A percentile compares a stretch with the other conserved stretches of the same genome.
phyloP scores from a whole-genome alignment of 2,329 filamentous ascomycete species.

The Penicillium psychrosexuale region DNA sequence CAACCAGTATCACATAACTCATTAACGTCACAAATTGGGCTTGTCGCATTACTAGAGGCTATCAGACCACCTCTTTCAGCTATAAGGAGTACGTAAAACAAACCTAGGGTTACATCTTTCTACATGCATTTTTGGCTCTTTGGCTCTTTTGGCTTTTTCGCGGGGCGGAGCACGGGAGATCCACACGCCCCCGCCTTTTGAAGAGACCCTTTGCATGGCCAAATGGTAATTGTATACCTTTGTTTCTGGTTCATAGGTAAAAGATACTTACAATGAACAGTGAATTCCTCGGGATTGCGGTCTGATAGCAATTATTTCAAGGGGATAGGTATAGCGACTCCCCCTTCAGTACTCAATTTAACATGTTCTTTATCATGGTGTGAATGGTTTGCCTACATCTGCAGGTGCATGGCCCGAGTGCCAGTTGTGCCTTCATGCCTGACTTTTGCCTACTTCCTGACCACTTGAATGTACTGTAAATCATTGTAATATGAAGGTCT shows the following conservation, averaged over 20 bases:
- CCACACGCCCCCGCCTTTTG: background rate
- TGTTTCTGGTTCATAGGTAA: background rate
- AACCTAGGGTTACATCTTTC: background rate
- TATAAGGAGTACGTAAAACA: background rate
- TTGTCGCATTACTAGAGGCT: background rate
- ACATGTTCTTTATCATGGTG: no score
- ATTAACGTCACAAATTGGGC: background rate
- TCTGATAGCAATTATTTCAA: background rate
- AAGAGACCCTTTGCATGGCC: background rate
- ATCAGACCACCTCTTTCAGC: background rate
- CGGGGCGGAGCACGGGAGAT: background rate
- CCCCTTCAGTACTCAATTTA: no score
- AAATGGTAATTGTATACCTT: background rate
- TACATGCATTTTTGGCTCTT: background rate
- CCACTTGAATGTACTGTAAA: no score
- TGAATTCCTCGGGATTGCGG: background rate
- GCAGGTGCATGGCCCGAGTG: no score
- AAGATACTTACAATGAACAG: background rate
- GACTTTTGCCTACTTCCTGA: no score
- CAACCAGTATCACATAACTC: background rate
- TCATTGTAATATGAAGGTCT: no score
- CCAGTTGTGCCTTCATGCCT: no score
- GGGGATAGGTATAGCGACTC: no score
- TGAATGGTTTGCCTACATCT: background rate
- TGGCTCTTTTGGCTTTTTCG: background rate